Evolutionary conservation across 2,329 filamentous ascomycete genomes (phyloP).

Genomic region (Atkinsonella hypoxylon): DNA sequence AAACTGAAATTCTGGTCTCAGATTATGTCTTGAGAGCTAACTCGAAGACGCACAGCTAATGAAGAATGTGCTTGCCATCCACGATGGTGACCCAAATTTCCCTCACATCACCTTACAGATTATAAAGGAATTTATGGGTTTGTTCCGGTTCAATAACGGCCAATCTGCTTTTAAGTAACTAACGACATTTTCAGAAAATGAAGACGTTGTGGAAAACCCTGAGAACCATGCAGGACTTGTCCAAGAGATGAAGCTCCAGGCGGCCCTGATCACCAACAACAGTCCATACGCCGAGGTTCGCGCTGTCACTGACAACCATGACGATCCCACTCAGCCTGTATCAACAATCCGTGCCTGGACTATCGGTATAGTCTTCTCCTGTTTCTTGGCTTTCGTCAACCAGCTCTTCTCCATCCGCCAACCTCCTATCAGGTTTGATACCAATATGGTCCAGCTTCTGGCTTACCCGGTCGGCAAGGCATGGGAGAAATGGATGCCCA

Average conservation of each 20-base stretch:
- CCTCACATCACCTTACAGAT: slow-evolving; percentile 21
- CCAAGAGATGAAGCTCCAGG: slow-evolving; percentile 39
- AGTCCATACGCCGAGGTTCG: slow-evolving; percentile 45
- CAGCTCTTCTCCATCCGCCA: slow-evolving; percentile 43
- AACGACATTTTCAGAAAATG: slow-evolving; percentile 11
- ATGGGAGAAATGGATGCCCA: slow-evolving; percentile 31
- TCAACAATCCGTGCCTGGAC: slow-evolving; percentile 41
- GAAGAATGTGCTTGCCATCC: slow-evolving; percentile 21
- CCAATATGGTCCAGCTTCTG: slow-evolving; percentile 42
- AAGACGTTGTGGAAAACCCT: slow-evolving; percentile 21
- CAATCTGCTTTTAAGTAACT: background rate
- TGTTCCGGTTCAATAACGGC: slow-evolving; percentile 5
- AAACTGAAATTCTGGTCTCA: too few relatives aligned
- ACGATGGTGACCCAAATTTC: slow-evolving; percentile 27
- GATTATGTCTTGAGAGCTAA: too few relatives aligned
- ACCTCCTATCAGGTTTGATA: slow-evolving; percentile 35
- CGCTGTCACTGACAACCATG: slow-evolving; percentile 41
- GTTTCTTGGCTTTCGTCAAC: slow-evolving; percentile 35
- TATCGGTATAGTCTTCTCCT: slow-evolving; percentile 35
- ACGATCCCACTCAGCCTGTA: slow-evolving; percentile 34
- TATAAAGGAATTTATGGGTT: slow-evolving; percentile 25
- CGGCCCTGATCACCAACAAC: slow-evolving; percentile 38
- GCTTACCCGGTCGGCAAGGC: slow-evolving; percentile 36
- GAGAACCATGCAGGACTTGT: slow-evolving; percentile 29
- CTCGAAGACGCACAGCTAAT: slow-evolving; percentile 17